These are phyloP conservation scores for Tricholoma sp. DNA, from an alignment of 768 basidiomycete species.

Conservation along the genomic window DNA sequence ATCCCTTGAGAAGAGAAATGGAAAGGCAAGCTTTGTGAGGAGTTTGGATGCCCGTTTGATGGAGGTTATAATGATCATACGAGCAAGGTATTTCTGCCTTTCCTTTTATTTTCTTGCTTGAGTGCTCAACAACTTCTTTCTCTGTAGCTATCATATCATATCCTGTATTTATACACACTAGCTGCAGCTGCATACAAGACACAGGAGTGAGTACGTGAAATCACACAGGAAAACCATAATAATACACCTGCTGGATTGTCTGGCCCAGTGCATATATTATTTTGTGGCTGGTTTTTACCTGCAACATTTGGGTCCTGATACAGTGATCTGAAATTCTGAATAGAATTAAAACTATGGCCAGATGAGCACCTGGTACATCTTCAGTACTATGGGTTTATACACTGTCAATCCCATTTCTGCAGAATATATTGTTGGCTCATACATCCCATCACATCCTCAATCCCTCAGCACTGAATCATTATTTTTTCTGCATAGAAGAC, in stretches of 20 bases:
- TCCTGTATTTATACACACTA: conserved; percentile 76
- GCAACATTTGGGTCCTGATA: neutral
- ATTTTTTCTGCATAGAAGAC: conserved; percentile 20
- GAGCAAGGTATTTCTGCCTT: conserved; percentile 52
- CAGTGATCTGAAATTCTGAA: neutral
- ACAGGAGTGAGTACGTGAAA: conserved; percentile 65
- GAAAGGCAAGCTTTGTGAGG: conserved; percentile 56
- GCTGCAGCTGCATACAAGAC: conserved; percentile 68
- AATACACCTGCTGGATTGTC: conserved; percentile 65
- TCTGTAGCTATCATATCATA: conserved; percentile 74
- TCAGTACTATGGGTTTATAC: conserved; percentile 79
- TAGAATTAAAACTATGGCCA: conserved; percentile 89
- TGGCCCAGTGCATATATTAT: conserved; percentile 47
- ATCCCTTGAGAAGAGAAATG: conserved; percentile 61
- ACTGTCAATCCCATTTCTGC: conserved; percentile 78
- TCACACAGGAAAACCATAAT: conserved; percentile 62
- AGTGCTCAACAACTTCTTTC: neutral
- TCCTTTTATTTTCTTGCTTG: neutral
- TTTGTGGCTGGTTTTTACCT: no score
- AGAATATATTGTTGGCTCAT: conserved; percentile 75
- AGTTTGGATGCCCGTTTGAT: conserved; percentile 59
- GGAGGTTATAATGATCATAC: conserved; percentile 77
- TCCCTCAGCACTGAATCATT: neutral
- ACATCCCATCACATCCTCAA: conserved; percentile 15
- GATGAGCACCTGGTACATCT: conserved; percentile 88